phyloP scores from a whole-genome alignment of 2,329 filamentous ascomycete genomes.

The Aspergillus calidoustus region DNA sequence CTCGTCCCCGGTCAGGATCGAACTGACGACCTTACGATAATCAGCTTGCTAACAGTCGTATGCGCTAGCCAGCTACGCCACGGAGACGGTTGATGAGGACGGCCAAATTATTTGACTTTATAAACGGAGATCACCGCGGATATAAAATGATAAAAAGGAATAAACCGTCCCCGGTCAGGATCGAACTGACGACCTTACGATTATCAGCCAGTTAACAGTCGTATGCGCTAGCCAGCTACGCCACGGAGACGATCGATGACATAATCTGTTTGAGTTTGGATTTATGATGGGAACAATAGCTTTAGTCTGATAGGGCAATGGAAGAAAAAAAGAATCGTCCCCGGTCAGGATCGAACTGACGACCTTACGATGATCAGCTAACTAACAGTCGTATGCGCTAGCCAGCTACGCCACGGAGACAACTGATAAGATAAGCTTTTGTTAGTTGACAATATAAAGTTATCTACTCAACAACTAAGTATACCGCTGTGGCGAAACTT shows the following conservation, averaged over 20 bases:
- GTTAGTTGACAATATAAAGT: no score
- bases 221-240: conserved; percentile 6
- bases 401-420: conserved; percentile 4
- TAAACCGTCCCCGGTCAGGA: not conserved
- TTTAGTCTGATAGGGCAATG: no score
- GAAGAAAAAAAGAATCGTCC: not conserved
- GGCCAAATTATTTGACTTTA: not conserved
- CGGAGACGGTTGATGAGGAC: not conserved
- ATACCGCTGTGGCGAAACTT: no score
- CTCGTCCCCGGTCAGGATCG: conserved; percentile 1
- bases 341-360: conserved; percentile 8
- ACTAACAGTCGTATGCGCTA: conserved; percentile 10
- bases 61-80: conserved; percentile 7
- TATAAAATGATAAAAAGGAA: not conserved
- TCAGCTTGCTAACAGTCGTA: conserved; percentile 7
- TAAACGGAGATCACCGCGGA: not conserved
- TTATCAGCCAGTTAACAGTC: conserved; percentile 5
- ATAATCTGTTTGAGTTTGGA: no score
- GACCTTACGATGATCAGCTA: conserved; percentile 3
- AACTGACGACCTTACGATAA: conserved; percentile 7
- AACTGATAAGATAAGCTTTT: no score
- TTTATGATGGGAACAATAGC: no score
- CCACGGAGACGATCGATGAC: not conserved
- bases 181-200: conserved; percentile 8
- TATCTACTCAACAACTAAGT: no score